Conservation (phyloP, 768 basidiomycete species). For the Paxillus rubicundulus region DNA sequence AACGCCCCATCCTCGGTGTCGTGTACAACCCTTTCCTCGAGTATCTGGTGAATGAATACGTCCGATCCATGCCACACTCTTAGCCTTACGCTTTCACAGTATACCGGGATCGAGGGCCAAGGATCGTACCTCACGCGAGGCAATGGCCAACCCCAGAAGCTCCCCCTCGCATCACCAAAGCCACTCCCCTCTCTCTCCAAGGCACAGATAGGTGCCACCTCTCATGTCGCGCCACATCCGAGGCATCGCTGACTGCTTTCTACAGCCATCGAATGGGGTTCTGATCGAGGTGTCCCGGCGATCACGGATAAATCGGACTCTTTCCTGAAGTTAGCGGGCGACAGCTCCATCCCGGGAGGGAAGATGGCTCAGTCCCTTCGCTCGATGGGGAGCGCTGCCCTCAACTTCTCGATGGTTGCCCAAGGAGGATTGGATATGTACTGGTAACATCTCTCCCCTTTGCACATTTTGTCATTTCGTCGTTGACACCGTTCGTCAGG, state of each 20-base stretch:
- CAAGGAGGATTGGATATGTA: slow-evolving; percentile 87
- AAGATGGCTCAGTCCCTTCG: slow-evolving; percentile 84
- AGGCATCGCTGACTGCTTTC: slow-evolving; percentile 5
- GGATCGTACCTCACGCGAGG: slow-evolving; percentile 73
- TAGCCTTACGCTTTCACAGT: slow-evolving; percentile 38
- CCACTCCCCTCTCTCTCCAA: slow-evolving; percentile 66
- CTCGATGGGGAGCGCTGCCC: slow-evolving; percentile 78
- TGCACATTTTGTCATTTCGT: background rate
- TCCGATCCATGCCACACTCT: background rate
- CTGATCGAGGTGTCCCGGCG: slow-evolving; percentile 57
- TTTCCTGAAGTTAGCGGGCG: slow-evolving; percentile 73
- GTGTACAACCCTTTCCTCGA: slow-evolving; percentile 92
- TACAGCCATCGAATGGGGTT: slow-evolving; percentile 84
- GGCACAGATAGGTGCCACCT: slow-evolving; percentile 58
- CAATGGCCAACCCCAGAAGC: slow-evolving; percentile 42
- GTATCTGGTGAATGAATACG: slow-evolving; percentile 54
- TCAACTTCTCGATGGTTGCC: slow-evolving; percentile 83
- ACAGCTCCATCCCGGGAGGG: slow-evolving; percentile 64
- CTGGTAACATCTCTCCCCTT: slow-evolving; percentile 51
- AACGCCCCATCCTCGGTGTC: slow-evolving; percentile 82
- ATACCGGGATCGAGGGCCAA: slow-evolving; percentile 74
- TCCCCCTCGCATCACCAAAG: slow-evolving; percentile 66
- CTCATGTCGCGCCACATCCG: background rate
- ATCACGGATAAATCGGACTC: slow-evolving; percentile 61
- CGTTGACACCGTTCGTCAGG: slow-evolving; percentile 37